phyloP scores from a whole-genome alignment of 192 early-diverging fungal species.

The Umbelopsis vinacea region DNA sequence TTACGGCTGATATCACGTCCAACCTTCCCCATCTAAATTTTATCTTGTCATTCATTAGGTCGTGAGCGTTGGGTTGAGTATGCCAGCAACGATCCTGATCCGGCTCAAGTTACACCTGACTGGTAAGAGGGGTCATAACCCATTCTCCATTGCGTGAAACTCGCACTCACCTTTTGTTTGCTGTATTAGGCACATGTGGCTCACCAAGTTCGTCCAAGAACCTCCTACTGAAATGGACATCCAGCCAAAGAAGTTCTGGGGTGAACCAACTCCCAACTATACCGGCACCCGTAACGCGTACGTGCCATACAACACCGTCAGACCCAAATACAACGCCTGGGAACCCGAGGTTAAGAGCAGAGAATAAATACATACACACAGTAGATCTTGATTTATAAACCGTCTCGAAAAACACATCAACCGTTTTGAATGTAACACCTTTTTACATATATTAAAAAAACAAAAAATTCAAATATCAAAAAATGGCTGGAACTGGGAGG shows the following conservation, averaged over 20 bases:
- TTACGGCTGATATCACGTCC: too few species aligned
- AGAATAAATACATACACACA: constrained; percentile 20
- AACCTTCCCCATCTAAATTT: too few species aligned
- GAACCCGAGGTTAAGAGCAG: constrained; percentile 51
- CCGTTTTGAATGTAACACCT: background rate
- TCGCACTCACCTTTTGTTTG: background rate
- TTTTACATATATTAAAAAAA: background rate
- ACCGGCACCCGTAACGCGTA: constrained; percentile 48
- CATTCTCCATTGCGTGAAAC: background rate
- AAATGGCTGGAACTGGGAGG: background rate
- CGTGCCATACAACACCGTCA: constrained; percentile 64
- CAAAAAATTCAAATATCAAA: background rate
- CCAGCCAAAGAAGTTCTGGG: constrained; percentile 35
- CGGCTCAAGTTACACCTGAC: constrained; percentile 70
- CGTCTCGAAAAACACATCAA: background rate
- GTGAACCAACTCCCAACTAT: constrained; percentile 31
- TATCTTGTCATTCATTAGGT: constrained; percentile 47
- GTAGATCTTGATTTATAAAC: constrained; percentile 3
- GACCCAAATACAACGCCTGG: constrained; percentile 59
- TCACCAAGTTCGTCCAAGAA: constrained; percentile 41
- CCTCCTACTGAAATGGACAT: constrained; percentile 41
- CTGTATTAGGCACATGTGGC: constrained; percentile 44
- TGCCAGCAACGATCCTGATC: constrained; percentile 56
- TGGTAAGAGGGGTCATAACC: constrained; percentile 53
- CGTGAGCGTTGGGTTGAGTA: constrained; percentile 82